Percentiles rank a stretch among this genome's conserved stretches.
Conservation (phyloP, 192 early-diverging fungal species). For the Podila verticillata region DNA sequence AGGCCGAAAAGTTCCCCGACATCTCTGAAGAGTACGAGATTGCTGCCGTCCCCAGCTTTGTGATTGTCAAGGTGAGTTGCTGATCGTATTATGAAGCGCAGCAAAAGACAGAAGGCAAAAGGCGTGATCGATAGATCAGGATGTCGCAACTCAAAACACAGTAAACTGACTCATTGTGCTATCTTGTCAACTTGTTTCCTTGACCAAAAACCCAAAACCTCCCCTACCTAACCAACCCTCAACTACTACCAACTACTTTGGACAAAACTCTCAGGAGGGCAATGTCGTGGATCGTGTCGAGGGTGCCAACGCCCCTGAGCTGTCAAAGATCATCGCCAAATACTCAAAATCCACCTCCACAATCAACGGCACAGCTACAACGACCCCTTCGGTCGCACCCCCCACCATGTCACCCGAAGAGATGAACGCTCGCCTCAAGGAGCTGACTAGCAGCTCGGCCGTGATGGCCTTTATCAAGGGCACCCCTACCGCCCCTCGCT, state of each 20-base stretch:
- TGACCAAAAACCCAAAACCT: too few species aligned
- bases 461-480: constrained; percentile 96
- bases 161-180: too few species aligned
- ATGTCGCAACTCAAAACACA: background rate
- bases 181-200: too few species aligned
- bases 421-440: constrained; percentile 76
- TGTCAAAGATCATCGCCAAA: constrained; percentile 78
- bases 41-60: constrained; percentile 89
- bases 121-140: background rate
- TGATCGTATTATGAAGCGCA: background rate
- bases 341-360: constrained; percentile 47
- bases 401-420: constrained; percentile 55
- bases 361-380: constrained; percentile 23
- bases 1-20: constrained; percentile 92
- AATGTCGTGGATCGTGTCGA: constrained; percentile 82
- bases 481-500: constrained; percentile 76
- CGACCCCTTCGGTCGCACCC: constrained; percentile 37
- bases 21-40: constrained; percentile 91
- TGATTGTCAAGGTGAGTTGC: constrained; percentile 79
- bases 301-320: constrained; percentile 86
- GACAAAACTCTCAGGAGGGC: constrained; percentile 55
- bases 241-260: background rate
- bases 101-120: background rate
- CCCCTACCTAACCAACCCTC: too few species aligned
- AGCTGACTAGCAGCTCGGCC: constrained; percentile 71